Percentiles rank a stretch among this genome's conserved stretches.
These are phyloP conservation scores for Musa itinerans DNA, from an alignment of 176 grass and related monocot genomes.

Conservation along the genomic window DNA sequence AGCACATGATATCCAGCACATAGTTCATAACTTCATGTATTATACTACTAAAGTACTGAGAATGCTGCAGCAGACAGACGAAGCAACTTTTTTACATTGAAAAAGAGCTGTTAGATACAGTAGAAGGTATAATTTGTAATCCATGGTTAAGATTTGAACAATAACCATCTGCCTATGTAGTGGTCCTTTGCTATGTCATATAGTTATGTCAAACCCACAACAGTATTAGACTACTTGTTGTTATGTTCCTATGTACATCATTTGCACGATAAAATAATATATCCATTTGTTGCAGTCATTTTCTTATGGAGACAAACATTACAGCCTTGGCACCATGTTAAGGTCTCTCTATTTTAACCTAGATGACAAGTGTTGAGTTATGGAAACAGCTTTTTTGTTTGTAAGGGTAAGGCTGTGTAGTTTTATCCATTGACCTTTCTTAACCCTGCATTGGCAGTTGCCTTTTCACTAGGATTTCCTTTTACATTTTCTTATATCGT, in stretches of 20 bases:
- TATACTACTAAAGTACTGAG: too few relatives aligned
- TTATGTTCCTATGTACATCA: not conserved
- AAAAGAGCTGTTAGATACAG: not conserved
- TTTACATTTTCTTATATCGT: not conserved
- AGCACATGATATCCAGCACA: too few relatives aligned
- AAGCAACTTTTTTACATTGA: too few relatives aligned
- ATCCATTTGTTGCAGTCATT: not conserved
- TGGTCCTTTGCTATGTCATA: not conserved
- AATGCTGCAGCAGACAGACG: too few relatives aligned
- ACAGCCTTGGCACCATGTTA: not conserved
- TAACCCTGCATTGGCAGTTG: not conserved
- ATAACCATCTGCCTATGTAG: not conserved
- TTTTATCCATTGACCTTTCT: not conserved
- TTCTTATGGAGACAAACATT: not conserved
- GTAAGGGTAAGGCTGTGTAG: not conserved
- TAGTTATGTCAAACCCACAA: not conserved
- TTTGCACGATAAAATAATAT: not conserved
- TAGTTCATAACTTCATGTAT: too few relatives aligned
- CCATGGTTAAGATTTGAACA: not conserved
- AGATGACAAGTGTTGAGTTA: not conserved
- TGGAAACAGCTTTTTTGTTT: not conserved
- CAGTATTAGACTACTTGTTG: not conserved
- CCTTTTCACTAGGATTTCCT: not conserved
- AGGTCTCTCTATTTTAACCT: not conserved
- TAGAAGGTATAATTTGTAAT: not conserved